Conservation (phyloP, 2,329 filamentous ascomycete species). For the Sclerotinia sclerotiorum region DNA sequence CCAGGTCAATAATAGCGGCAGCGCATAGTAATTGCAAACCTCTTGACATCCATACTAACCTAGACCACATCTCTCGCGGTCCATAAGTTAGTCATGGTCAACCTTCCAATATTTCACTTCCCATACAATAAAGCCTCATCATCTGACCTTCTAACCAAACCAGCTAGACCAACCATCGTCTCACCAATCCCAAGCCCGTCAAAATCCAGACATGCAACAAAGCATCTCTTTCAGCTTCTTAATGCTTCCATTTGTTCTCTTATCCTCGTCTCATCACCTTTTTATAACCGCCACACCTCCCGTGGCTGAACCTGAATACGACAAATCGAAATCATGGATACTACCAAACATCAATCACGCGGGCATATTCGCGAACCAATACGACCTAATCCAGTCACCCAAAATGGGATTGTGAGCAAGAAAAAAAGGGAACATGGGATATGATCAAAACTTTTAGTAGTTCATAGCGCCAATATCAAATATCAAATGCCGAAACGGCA, state of each 20-base stretch:
- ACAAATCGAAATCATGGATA: background rate
- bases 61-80: background rate
- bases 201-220: conserved; percentile 14
- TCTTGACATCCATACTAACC: background rate
- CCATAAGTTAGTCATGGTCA: background rate
- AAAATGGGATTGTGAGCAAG: background rate
- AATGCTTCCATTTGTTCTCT: conserved; percentile 5
- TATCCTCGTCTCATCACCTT: background rate
- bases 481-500: conserved; percentile 2
- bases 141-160: background rate
- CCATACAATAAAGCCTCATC: background rate
- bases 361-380: conserved; percentile 9
- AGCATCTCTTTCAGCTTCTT: background rate
- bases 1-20: background rate
- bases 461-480: background rate
- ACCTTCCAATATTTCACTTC: background rate
- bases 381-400: background rate
- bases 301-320: conserved; percentile 6
- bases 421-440: background rate
- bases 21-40: background rate
- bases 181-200: conserved; percentile 3
- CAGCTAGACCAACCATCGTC: background rate
- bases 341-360: background rate
- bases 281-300: background rate
- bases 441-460: conserved; percentile 6